Evolutionary conservation across 208 protist genomes (phyloP), one percentile per base, ranked within the genome.

Genomic region (Phytomonas serpens): DNA sequence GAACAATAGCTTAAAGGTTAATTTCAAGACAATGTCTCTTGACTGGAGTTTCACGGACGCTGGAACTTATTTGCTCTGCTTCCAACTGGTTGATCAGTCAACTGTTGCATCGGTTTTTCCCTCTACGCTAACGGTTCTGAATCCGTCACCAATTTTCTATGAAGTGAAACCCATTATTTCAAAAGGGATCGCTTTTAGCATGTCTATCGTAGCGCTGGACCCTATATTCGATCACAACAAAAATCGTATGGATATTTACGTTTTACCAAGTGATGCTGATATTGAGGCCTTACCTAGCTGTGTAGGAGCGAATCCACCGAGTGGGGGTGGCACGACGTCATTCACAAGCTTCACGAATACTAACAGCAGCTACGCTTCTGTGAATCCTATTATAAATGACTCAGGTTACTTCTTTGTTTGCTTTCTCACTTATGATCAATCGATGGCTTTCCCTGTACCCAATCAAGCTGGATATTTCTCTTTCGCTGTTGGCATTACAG

Each of bases 391-490:
- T 30, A 72, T 97, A 27, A 47, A 81, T 62, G 64, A 61, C 30
- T 70, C 88, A 9, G 89, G 81, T 34, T 94, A 89, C 71, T 93
- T 81, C 77, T 95, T 80, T 64, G 82, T 97, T 11, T 97, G 92
- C 75, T 97, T 97, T 74, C 71, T 79, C 64, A 88, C 87, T 16
- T 85, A 79, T 67, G 83, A 84, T 31, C 84, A 92, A 77, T 62
- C 38, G 37, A 37, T 72, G 31, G 69, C 64, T 67, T 88, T 92
- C 36, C 76, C 86, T 3, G 87, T 97, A 47, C 83, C 85, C 2
- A 93, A 92, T 69, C 29, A 29, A 19, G 79, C 77, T 27, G 89
- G 92, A 57, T 88, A 84, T 67, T 94, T 78, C 74, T 47, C 88
- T 52, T 97, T 97, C 74, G 77, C 89, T 32, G 88, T 93, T 16